A percentile compares a stretch with the other conserved stretches of the same genome.
Evolutionary conservation across 208 protist genomes (phyloP).

Genomic region (Leishmania martiniquensis): DNA sequence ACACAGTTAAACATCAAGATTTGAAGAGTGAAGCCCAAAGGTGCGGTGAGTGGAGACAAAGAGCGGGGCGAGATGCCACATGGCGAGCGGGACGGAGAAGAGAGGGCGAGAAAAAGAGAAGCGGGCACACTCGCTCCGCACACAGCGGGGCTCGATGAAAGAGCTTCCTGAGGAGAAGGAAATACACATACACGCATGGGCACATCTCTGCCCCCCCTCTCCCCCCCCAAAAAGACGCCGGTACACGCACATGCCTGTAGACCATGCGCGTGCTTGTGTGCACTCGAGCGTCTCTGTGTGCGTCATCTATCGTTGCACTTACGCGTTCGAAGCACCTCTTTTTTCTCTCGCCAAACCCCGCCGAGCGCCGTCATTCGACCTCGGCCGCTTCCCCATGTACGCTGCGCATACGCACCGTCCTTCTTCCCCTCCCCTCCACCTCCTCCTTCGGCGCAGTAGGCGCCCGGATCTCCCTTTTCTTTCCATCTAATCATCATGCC

Average conservation of each 20-base stretch:
- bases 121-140: neutral
- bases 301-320: neutral
- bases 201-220: neutral
- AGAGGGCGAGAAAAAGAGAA: neutral
- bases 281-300: neutral
- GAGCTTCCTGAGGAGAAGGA: neutral
- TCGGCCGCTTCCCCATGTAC: neutral
- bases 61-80: conserved; percentile 1
- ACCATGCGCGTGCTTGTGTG: neutral
- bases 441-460: neutral
- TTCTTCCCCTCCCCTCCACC: neutral
- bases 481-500: neutral
- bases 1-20: neutral
- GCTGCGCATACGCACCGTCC: neutral
- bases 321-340: neutral
- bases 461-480: neutral
- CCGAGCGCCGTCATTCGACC: neutral
- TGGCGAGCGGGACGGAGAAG: conserved; percentile 2
- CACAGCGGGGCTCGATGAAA: neutral
- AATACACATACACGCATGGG: neutral
- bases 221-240: neutral
- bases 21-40: neutral
- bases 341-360: neutral
- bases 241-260: neutral
- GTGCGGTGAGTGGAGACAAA: neutral